These are phyloP conservation scores for Aspergillus candidus DNA, from an alignment of 2,329 filamentous ascomycete genomes.

Conservation along the genomic window DNA sequence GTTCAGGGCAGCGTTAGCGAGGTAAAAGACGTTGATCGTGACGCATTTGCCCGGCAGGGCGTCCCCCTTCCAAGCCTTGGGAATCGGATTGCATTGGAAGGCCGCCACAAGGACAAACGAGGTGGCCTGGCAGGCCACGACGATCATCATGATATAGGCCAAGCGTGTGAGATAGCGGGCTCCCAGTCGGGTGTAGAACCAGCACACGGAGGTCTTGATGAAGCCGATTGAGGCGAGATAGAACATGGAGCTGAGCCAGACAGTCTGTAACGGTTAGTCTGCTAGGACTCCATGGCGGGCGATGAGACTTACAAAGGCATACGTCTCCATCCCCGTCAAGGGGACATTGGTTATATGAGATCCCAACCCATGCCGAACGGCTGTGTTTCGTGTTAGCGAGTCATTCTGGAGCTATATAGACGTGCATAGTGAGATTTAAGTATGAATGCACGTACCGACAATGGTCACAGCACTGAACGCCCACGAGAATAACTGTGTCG, in stretches of 20 bases:
- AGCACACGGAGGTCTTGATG: slow-evolving; percentile 45
- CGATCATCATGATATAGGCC: slow-evolving; percentile 35
- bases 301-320: slow-evolving; percentile 8
- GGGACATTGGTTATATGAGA: slow-evolving; percentile 9
- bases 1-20: slow-evolving; percentile 53
- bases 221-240: slow-evolving; percentile 44
- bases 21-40: slow-evolving; percentile 46
- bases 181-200: slow-evolving; percentile 42
- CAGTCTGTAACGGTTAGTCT: slow-evolving; percentile 20
- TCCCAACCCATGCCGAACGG: slow-evolving; percentile 17
- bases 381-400: slow-evolving; percentile 6
- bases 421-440: too few species aligned
- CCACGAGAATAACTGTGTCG: slow-evolving; percentile 26
- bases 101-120: slow-evolving; percentile 40
- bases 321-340: slow-evolving; percentile 6
- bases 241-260: slow-evolving; percentile 46
- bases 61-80: slow-evolving; percentile 33
- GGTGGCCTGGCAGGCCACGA: slow-evolving; percentile 37
- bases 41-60: slow-evolving; percentile 38
- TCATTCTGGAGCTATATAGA: not conserved
- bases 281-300: too few species aligned
- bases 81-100: slow-evolving; percentile 41
- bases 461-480: slow-evolving; percentile 34
- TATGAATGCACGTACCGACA: slow-evolving; percentile 19
- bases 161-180: slow-evolving; percentile 33